Conservation (phyloP, 352 stramenopile genomes). For the Phytophthora hybrid region DNA sequence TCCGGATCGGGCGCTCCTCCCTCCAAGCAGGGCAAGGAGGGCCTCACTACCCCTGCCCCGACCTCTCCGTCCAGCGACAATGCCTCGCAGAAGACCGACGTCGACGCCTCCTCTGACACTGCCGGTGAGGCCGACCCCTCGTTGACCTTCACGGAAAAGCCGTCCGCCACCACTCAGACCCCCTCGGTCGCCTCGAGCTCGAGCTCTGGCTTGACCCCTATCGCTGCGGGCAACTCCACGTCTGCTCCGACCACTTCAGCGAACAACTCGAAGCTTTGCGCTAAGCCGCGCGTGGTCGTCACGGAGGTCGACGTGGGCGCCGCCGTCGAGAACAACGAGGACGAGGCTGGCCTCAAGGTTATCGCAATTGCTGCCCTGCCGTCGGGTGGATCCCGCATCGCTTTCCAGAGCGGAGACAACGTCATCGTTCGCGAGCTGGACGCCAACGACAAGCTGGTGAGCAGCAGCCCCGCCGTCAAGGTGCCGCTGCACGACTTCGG, state of each 20-base stretch:
- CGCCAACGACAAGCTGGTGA: too few relatives aligned
- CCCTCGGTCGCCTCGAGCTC: background rate
- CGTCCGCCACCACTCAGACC: background rate
- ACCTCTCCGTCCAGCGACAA: background rate
- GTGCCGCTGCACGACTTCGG: too few relatives aligned
- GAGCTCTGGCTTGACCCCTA: background rate
- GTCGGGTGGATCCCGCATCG: constrained; percentile 49
- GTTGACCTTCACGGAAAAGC: background rate
- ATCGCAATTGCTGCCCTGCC: constrained; percentile 55
- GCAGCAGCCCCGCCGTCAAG: too few relatives aligned
- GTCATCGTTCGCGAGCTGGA: too few relatives aligned
- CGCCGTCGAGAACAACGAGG: constrained; percentile 46
- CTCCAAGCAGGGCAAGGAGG: background rate
- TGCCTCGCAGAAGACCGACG: background rate
- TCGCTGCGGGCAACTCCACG: constrained; percentile 18
- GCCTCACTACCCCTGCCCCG: background rate
- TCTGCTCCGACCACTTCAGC: constrained; percentile 11
- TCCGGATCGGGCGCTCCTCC: background rate
- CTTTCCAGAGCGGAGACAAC: constrained; percentile 56
- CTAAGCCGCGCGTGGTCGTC: constrained; percentile 45
- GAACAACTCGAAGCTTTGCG: constrained; percentile 42
- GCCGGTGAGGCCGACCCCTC: background rate
- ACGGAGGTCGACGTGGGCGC: constrained; percentile 50
- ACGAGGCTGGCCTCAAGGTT: constrained; percentile 56
- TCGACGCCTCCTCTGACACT: background rate